Conservation (phyloP, 164 flowering plant genomes). For the Brasenia schreberi region DNA sequence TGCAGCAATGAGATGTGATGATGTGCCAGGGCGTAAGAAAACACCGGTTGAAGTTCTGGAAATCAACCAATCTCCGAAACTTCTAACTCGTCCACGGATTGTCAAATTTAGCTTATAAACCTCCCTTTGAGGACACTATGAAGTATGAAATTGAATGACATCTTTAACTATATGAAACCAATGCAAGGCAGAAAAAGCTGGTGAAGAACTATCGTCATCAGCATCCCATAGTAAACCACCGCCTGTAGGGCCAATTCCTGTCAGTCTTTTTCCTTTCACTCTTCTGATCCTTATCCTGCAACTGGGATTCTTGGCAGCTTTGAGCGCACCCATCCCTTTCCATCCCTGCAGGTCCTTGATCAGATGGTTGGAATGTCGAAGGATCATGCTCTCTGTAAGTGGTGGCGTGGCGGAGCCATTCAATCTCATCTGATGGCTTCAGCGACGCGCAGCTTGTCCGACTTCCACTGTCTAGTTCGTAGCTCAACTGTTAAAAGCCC, state of each 20-base stretch:
- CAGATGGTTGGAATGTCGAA: background rate
- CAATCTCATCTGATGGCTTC: slow-evolving; percentile 1
- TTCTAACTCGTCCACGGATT: background rate
- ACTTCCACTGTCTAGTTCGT: slow-evolving; percentile 4
- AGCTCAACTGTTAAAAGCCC: slow-evolving; percentile 1
- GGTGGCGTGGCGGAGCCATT: background rate
- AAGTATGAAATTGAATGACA: too few species aligned
- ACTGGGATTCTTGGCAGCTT: background rate
- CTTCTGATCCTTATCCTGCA: background rate
- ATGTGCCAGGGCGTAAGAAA: background rate
- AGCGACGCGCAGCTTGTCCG: slow-evolving; percentile 1
- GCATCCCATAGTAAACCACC: slow-evolving; percentile 8
- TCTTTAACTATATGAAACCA: background rate
- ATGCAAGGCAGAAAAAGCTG: background rate
- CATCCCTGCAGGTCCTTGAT: background rate
- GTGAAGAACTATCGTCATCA: background rate
- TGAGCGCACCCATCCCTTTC: background rate
- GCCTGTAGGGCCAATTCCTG: background rate
- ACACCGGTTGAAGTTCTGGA: background rate
- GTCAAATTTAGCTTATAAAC: too few species aligned
- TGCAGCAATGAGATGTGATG: background rate
- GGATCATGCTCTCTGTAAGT: background rate
- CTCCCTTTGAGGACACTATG: too few species aligned
- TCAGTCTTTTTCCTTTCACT: background rate
- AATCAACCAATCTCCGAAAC: background rate